Base-by-base conservation (phyloP, 2,329 filamentous ascomycete genomes). In the Pyrenophora graminea region DNA sequence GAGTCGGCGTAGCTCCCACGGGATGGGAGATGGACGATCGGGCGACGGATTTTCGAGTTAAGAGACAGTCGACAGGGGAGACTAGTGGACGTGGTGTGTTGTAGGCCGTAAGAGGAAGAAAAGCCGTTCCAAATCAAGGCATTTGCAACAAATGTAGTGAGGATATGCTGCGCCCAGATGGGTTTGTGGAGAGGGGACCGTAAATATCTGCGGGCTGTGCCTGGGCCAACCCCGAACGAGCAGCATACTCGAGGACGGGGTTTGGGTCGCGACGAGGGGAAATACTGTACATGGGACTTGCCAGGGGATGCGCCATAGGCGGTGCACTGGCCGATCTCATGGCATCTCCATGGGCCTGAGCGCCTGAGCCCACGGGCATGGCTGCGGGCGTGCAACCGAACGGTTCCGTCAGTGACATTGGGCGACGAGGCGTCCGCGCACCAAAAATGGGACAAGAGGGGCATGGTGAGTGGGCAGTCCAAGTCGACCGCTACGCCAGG, bases 151-250 rank as follows among this genome's bases (percentile, higher is more conserved):
- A 59, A 63, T 62, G 60, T 58, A 64, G 63, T 56, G 53, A 45
- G 48, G 39, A 57, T 57, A 56, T 59, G 65, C 68, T 70, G 67
- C 69, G 67, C 66, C 66, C 55, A 51, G 55, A 52, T 59, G 52
- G 48, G 49, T 55, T 63, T 64, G 59, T 61, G 61, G 62, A 63
- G 53, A 43, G 61, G 59, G 54, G 56, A 64, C 68, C 67, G 67
- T 63, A 73, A 72, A 72, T 70, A 71, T 62, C 64, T 66, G 59
- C 61, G 64, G 70, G 70, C 69, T 70, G 70, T 73, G 70, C 62
- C 62, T 70, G 64, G 61, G 61, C 68, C 65, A 66, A 64, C 55
- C 61, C 56, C 44, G 55, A 57, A 62, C 39, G 48, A 56, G 50
- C 53, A 59, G 56, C 41, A 56, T 59, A 59, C 37, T 59, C 45